A percentile compares a stretch with the other conserved stretches of the same genome.
Evolutionary conservation across 495 filamentous ascomycete species (phyloP).

Genomic region (Neurospora tetraspora): DNA sequence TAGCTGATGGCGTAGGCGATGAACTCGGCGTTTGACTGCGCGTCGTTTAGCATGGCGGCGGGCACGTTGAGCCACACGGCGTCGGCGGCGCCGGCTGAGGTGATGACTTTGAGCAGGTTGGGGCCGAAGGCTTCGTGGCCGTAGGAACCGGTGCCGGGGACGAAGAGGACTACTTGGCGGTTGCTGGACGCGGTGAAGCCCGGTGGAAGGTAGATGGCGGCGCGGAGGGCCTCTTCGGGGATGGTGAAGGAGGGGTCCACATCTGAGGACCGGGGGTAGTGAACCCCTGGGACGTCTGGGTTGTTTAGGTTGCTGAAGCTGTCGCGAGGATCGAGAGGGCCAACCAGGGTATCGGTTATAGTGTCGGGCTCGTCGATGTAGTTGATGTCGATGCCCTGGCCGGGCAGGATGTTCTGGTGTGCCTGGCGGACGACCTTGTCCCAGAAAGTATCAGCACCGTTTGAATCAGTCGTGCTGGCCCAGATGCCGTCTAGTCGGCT

Average conservation of each 20-base stretch:
- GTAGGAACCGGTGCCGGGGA: constrained; percentile 37
- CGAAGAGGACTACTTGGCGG: constrained; percentile 22
- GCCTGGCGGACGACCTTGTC: background rate
- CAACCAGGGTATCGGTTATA: background rate
- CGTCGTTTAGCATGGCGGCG: constrained; percentile 26
- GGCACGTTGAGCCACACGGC: constrained; percentile 44
- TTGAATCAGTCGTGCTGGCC: background rate
- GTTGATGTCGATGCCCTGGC: background rate
- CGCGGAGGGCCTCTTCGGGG: background rate
- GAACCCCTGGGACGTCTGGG: background rate
- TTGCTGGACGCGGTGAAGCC: background rate
- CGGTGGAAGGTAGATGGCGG: background rate
- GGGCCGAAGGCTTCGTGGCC: constrained; percentile 27
- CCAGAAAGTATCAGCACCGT: background rate
- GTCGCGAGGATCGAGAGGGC: background rate
- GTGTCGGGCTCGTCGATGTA: background rate
- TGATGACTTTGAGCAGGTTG: constrained; percentile 36
- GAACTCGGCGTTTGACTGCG: constrained; percentile 34
- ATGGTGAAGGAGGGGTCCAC: background rate
- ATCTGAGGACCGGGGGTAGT: background rate
- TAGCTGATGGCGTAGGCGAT: constrained; percentile 38
- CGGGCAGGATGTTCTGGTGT: background rate
- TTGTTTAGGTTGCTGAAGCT: background rate
- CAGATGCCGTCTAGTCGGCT: background rate
- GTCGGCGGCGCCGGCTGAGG: constrained; percentile 23